Evolutionary conservation across 2,329 filamentous ascomycete species (phyloP), one percentile per base, ranked within the genome.

Genomic region (Chaetomiaceae sp.): DNA sequence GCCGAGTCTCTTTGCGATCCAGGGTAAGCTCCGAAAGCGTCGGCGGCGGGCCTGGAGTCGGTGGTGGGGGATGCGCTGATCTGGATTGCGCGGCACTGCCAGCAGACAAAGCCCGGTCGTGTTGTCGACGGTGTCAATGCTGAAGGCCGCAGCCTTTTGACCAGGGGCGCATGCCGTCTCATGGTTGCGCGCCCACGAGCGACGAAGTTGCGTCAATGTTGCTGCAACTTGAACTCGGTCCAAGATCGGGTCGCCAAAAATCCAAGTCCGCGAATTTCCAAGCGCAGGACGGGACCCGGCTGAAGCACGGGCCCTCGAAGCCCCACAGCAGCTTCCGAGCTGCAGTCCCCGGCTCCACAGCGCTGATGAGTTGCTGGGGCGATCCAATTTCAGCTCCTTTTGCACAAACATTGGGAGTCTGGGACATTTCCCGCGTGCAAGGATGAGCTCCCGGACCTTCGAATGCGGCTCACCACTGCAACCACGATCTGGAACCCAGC

Each of bases 41-140:
- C 82, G 59, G 73, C 71, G 54, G 71, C 71, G 40, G 74, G 67
- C 49, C 80, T 75, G 45, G 77, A 73, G 58, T 82, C 78, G 33
- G 77, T 81, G 52, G 78, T 81, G 31, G 83, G 81, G 51, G 80
- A 73, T 47, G 82, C 74, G 67, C 78, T 82, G 72, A 87, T 83
- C 65, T 84, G 82, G 44, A 87, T 82, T 47, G 72, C 67, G 65
- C 83, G 74, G 69, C 81, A 83, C 69, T 81, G 79, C 45, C 72
- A 69, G 65, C 78, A 82, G 44, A 80, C 68, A 55, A 74, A 77
- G 12, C 65, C 62, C 34, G 66, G 64, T 53, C 57, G 55, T 27
- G 61, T 12, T 48, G 53, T 31, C 58, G 60, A 48, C 29, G 43
- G 39, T 43, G 47, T 43, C 15, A 62, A 56, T 51, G 67, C 56